Conservation (phyloP, 148 eudicot genomes). For the Dianthus caryophyllus region DNA sequence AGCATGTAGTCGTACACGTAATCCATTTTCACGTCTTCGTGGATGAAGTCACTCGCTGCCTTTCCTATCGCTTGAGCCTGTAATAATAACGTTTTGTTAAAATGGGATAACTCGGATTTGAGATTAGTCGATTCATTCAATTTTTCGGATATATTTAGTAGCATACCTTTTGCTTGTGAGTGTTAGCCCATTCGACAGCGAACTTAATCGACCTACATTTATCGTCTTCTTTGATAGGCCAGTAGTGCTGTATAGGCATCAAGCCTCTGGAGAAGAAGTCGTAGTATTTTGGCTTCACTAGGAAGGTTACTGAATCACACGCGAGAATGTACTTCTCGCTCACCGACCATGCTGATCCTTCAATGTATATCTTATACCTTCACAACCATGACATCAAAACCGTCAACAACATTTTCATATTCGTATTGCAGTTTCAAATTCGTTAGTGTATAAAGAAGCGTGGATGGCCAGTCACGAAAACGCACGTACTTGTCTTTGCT, state of each 20-base stretch:
- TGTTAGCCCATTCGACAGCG: conserved; percentile 79
- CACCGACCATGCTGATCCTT: conserved; percentile 87
- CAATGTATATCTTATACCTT: conserved; percentile 79
- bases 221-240: conserved; percentile 62
- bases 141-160: not conserved
- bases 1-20: conserved; percentile 83
- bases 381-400: conserved; percentile 7
- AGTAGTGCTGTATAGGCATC: conserved; percentile 64
- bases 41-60: conserved; percentile 52
- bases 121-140: not conserved
- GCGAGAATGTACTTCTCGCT: conserved; percentile 80
- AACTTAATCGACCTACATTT: conserved; percentile 72
- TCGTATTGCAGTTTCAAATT: not conserved
- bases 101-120: not conserved
- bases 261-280: conserved; percentile 75
- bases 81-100: conserved; percentile 1
- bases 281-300: conserved; percentile 56
- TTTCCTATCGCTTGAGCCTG: conserved; percentile 73
- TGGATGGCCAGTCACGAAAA: not conserved
- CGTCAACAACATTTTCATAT: too few species aligned
- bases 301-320: conserved; percentile 56
- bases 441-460: not conserved
- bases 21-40: conserved; percentile 64
- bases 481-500: conserved; percentile 42
- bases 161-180: conserved; percentile 53